These are phyloP conservation scores for Sergeia podlipaevii DNA, from an alignment of 208 protist species.

Conservation along the genomic window DNA sequence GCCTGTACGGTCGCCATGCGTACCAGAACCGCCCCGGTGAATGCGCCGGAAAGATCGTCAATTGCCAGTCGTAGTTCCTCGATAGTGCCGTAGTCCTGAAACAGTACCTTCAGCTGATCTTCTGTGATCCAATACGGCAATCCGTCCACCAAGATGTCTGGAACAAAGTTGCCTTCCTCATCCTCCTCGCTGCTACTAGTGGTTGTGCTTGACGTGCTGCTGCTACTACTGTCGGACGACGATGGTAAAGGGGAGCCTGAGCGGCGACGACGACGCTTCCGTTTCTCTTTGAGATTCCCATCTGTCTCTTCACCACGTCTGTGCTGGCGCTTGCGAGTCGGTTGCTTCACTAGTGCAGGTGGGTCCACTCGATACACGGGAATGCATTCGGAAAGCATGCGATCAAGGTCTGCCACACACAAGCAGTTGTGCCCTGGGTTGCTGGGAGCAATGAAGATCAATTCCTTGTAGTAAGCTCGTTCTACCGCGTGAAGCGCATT, in stretches of 20 bases:
- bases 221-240: too few relatives aligned
- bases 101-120: slow-evolving; percentile 65
- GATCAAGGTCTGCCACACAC: slow-evolving; percentile 50
- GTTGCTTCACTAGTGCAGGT: background rate
- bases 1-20: slow-evolving; percentile 68
- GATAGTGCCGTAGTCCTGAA: slow-evolving; percentile 64
- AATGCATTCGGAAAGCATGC: slow-evolving; percentile 24
- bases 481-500: slow-evolving; percentile 70
- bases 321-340: background rate
- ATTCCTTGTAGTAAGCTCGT: slow-evolving; percentile 75
- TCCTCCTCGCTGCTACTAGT: slow-evolving; percentile 14
- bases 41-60: slow-evolving; percentile 72
- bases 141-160: slow-evolving; percentile 74
- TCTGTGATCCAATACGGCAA: slow-evolving; percentile 81
- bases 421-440: slow-evolving; percentile 51
- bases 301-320: background rate
- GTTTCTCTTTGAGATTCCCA: background rate
- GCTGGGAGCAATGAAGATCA: slow-evolving; percentile 76
- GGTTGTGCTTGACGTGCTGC: background rate
- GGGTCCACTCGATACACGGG: slow-evolving; percentile 19
- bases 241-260: background rate
- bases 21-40: slow-evolving; percentile 73
- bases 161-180: slow-evolving; percentile 44
- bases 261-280: background rate
- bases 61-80: slow-evolving; percentile 50